phyloP scores from a whole-genome alignment of 441 rosid genomes.

The Jatropha podagrica region DNA sequence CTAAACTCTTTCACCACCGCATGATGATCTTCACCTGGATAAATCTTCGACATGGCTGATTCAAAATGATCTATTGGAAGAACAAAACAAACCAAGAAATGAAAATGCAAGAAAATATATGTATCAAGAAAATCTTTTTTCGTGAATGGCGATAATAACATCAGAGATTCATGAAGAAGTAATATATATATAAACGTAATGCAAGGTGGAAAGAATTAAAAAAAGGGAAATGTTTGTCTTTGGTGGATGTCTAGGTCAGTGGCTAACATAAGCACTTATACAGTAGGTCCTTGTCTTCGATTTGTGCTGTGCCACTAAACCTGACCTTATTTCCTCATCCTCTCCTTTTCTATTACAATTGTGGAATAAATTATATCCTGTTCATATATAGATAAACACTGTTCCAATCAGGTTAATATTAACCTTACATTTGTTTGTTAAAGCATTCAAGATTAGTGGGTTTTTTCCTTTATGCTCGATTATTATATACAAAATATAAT shows the following conservation, averaged over 20 bases:
- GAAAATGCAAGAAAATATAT: background rate
- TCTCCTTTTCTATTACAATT: too few species aligned
- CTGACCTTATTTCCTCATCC: slow-evolving; percentile 6
- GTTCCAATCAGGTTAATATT: background rate
- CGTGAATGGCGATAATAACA: background rate
- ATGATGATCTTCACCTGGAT: slow-evolving; percentile 23
- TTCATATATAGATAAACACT: too few species aligned
- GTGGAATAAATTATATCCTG: too few species aligned
- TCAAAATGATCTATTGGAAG: background rate
- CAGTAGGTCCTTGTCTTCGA: slow-evolving; percentile 22
- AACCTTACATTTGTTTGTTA: background rate
- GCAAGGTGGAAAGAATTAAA: background rate
- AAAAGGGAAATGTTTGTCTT: slow-evolving; percentile 7
- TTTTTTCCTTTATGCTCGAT: background rate
- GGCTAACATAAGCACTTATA: slow-evolving; percentile 15
- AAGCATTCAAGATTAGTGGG: slow-evolving; percentile 11
- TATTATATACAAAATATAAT: too few species aligned
- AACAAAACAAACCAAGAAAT: background rate
- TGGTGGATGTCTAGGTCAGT: slow-evolving; percentile 9
- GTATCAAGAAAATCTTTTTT: background rate
- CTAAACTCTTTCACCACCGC: background rate
- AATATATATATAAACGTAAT: background rate
- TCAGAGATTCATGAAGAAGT: background rate
- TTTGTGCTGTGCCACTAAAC: slow-evolving; percentile 13
- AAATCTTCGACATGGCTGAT: slow-evolving; percentile 40